Base-by-base conservation (phyloP, 2,329 filamentous ascomycete genomes). In the Cercospora nicotianae region DNA sequence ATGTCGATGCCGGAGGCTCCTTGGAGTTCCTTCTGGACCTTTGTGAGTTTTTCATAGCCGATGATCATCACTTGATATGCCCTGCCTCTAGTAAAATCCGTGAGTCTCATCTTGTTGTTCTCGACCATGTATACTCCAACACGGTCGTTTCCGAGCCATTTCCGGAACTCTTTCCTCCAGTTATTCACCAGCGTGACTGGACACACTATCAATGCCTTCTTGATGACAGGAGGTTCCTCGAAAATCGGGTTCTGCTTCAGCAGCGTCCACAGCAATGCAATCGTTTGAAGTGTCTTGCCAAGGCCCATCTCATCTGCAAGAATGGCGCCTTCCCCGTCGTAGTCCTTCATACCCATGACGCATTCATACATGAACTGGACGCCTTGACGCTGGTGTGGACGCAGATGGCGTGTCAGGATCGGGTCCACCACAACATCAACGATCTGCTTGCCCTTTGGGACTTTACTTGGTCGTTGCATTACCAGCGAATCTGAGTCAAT, bases 271-370 rank as follows among this genome's bases (percentile, higher is more conserved):
- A 92, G 75, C 57, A 92, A 78, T 3, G 90, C 82, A 73, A 92
- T 92, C 0, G 90, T 91, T 74, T 92, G 90, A 36, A 92, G 76
- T 0, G 90, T 91, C 79, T 92, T 92, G 20, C 90, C 90, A 1
- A 92, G 78, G 0, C 90, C 90, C 90, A 92, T 92, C 72, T 92
- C 90, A 75, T 92, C 90, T 1, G 90, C 90, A 60, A 92, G 81
- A 67, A 92, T 88, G 3, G 89, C 90, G 26, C 90, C 90, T 77
- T 90, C 85, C 1, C 90, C 89, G 72, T 87, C 87, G 69, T 86
- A 88, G 51, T 84, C 80, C 51, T 88, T 84, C 83, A 91, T 86
- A 5, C 90, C 90, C 90, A 92, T 92, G 0, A 92, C 87, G 75
- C 90, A 91, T 78, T 92, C 90, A 74, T 92, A 92, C 53, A 92